Conservation (phyloP, 176 grass and related monocot species). For the Oryza glumipatula region DNA sequence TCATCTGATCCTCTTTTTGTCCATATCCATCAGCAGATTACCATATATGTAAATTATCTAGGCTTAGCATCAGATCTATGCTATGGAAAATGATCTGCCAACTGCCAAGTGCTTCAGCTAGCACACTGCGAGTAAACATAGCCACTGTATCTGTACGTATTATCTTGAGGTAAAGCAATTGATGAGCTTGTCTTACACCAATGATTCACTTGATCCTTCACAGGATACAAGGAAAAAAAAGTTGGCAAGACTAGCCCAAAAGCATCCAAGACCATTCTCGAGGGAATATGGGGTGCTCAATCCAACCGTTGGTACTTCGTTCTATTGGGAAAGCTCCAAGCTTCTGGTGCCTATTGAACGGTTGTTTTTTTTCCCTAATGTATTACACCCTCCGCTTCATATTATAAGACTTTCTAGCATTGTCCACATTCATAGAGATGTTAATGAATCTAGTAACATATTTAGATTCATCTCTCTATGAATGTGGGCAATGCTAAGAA, state of each 20-base stretch:
- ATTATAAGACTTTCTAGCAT: too few relatives aligned
- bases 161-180: too few relatives aligned
- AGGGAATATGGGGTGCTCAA: not conserved
- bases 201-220: not conserved
- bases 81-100: not conserved
- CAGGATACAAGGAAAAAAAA: not conserved
- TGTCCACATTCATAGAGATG: too few relatives aligned
- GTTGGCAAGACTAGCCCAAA: not conserved
- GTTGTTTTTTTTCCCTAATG: too few relatives aligned
- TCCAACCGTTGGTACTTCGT: too few relatives aligned
- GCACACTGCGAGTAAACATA: not conserved
- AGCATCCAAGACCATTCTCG: not conserved
- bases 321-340: not conserved
- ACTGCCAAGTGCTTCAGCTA: not conserved
- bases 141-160: not conserved
- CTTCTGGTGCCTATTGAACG: too few relatives aligned
- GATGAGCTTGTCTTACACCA: not conserved
- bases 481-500: too few relatives aligned
- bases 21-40: conserved; percentile 21
- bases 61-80: not conserved
- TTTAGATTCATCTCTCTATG: too few relatives aligned
- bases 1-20: conserved; percentile 38
- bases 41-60: not conserved
- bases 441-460: too few relatives aligned
- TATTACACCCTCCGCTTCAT: too few relatives aligned